Base-by-base conservation (phyloP, 768 basidiomycete genomes). In the Trametes sanguinea region DNA sequence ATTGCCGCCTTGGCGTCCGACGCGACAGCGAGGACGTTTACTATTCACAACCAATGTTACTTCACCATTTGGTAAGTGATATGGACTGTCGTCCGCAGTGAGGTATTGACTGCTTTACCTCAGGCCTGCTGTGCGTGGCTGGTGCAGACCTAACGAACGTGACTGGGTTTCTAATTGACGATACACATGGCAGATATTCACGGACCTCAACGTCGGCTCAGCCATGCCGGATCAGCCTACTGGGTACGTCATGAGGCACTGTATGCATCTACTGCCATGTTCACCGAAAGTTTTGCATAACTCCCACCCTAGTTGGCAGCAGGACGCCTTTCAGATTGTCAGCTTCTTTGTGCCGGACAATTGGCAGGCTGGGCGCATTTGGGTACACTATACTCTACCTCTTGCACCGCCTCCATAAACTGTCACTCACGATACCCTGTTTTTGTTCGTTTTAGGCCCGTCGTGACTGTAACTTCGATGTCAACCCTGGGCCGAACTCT, bases 331-430 rank as follows among this genome's bases (percentile, higher is more conserved):
- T 42, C 60, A 72, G 44, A 22, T 65, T 3, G 71, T 73, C 40
- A 67, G 63, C 44, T 76, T 78, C 66, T 61, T 55, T 30, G 75
- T 79, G 29, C 76, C 76, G 22, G 69, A 79, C 54, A 72, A 77
- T 66, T 79, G 78, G 77, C 68, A 63, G 47, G 71, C 76, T 6
- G 77, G 75, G 11, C 73, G 77, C 30, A 77, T 79, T 57, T 78
- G 77, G 77, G 75, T 74, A 6, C 45, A 43, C 8, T 39, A 4
- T 14, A 11, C 5, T 9, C 22, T 1, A 13, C 2, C 3, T 44
- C 14, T 32, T 2, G 22, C 22, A 22, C 22, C n/a, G n/a, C n/a
- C 22, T 22, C 22, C 22, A 22, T 22, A 22, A 22, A 22, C 22
- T 22, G 22, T 22, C 22, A 22, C 22, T 22, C 22, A 22, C 22